phyloP scores from a whole-genome alignment of 73 alveolate species.

The Durusdinium trenchii region DNA sequence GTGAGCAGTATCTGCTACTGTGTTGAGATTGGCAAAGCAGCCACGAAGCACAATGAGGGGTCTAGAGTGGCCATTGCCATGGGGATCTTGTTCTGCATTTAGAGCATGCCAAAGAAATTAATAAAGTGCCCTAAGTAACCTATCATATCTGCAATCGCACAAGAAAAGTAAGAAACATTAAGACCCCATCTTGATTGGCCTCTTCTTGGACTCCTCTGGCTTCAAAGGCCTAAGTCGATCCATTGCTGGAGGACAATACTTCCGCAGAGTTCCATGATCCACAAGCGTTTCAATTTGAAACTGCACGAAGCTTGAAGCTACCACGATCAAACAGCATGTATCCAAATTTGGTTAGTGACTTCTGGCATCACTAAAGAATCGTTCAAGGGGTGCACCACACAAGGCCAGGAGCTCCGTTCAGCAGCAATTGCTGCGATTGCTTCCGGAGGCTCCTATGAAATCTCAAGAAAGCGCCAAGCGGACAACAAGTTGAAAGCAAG shows the following conservation, averaged over 20 bases:
- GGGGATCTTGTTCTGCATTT: too few relatives aligned
- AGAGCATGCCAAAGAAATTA: too few relatives aligned
- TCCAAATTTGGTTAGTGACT: not conserved
- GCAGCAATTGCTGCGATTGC: slow-evolving; percentile 27
- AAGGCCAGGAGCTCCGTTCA: slow-evolving; percentile 3
- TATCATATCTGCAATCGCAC: too few relatives aligned
- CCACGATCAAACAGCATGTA: not conserved
- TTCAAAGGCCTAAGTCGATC: slow-evolving; percentile 38
- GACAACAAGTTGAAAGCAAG: not conserved
- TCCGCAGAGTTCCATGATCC: too few relatives aligned
- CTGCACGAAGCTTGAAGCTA: too few relatives aligned
- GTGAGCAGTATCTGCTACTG: too few relatives aligned
- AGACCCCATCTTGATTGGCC: not conserved
- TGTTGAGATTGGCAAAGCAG: too few relatives aligned
- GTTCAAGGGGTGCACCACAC: not conserved
- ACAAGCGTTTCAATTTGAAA: too few relatives aligned
- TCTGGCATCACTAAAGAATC: not conserved
- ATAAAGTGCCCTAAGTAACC: too few relatives aligned
- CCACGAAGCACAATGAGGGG: too few relatives aligned
- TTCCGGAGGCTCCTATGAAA: slow-evolving; percentile 36
- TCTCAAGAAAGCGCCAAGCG: not conserved
- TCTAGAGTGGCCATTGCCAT: too few relatives aligned
- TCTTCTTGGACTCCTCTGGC: slow-evolving; percentile 57
- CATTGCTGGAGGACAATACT: not conserved
- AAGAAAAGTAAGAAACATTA: too few relatives aligned